Percentiles rank a stretch among this genome's conserved stretches.
phyloP scores from a whole-genome alignment of 768 basidiomycete species.

The Termitomyces sp. region DNA sequence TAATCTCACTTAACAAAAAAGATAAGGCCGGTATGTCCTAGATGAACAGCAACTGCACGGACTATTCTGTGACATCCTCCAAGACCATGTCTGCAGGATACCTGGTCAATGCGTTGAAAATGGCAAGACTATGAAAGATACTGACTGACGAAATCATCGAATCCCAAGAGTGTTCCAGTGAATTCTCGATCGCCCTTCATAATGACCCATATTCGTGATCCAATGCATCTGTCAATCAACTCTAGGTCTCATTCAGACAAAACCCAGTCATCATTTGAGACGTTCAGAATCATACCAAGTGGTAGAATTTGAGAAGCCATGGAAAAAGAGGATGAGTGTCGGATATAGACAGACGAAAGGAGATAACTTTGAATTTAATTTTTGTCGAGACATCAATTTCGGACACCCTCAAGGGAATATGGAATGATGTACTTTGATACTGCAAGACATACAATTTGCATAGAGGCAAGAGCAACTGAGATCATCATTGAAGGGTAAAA shows the following conservation, averaged over 20 bases:
- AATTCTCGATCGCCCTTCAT: constrained; percentile 99
- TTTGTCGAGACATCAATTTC: not conserved
- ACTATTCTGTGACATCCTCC: constrained; percentile 97
- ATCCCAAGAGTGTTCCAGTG: constrained; percentile 89
- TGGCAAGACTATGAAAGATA: constrained; percentile 20
- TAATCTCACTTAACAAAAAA: constrained; percentile 59
- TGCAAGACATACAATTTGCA: not conserved
- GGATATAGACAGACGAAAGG: not conserved
- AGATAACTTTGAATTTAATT: not conserved
- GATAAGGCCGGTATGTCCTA: not conserved
- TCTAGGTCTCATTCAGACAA: constrained; percentile 39
- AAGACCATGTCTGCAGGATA: constrained; percentile 74
- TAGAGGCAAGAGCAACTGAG: not conserved
- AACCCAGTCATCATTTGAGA: not conserved
- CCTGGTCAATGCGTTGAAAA: not conserved
- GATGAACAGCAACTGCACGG: constrained; percentile 22
- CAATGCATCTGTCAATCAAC: constrained; percentile 95
- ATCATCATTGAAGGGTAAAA: constrained; percentile 11
- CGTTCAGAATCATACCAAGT: constrained; percentile 49
- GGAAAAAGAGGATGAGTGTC: not conserved
- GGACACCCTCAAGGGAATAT: not conserved
- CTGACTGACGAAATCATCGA: constrained; percentile 99
- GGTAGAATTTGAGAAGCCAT: constrained; percentile 96
- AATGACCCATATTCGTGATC: constrained; percentile 95
- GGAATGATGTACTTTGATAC: not conserved